phyloP scores from a whole-genome alignment of 2,329 filamentous ascomycete genomes.

The Orbilia brochopaga region DNA sequence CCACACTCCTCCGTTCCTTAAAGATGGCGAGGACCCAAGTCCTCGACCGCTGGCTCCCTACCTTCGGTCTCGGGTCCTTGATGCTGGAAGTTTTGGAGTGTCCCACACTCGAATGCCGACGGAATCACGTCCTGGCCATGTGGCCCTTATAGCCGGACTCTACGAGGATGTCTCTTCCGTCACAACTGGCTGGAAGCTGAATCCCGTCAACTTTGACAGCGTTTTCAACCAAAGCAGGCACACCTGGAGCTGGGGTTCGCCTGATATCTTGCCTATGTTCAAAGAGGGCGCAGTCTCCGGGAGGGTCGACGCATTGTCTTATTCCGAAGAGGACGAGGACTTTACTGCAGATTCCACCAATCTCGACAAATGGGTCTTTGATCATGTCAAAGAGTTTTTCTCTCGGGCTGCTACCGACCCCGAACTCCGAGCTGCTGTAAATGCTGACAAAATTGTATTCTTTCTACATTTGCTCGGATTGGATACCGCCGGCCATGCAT shows the following conservation, averaged over 20 bases:
- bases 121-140: slow-evolving; percentile 93
- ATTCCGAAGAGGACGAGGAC: slow-evolving; percentile 84
- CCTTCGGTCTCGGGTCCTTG: slow-evolving; percentile 83
- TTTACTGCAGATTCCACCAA: slow-evolving; percentile 81
- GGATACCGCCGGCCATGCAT: slow-evolving; percentile 85
- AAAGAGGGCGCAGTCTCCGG: slow-evolving; percentile 87
- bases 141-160: slow-evolving; percentile 91
- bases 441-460: slow-evolving; percentile 87
- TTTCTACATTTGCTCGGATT: slow-evolving; percentile 92
- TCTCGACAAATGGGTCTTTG: slow-evolving; percentile 94
- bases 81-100: slow-evolving; percentile 92
- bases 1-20: slow-evolving; percentile 81
- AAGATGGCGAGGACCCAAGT: slow-evolving; percentile 61
- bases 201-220: slow-evolving; percentile 97
- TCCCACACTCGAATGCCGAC: slow-evolving; percentile 97
- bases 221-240: slow-evolving; percentile 96
- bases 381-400: slow-evolving; percentile 87
- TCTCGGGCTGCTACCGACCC: slow-evolving; percentile 76
- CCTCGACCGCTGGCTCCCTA: slow-evolving; percentile 84
- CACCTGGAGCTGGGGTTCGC: slow-evolving; percentile 99
- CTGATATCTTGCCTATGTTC: slow-evolving; percentile 97
- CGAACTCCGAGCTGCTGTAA: slow-evolving; percentile 73
- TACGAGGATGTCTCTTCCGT: slow-evolving; percentile 99
- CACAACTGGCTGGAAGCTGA: slow-evolving; percentile 96
- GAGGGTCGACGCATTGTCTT: slow-evolving; percentile 83